A percentile compares a stretch with the other conserved stretches of the same genome.
phyloP scores from a whole-genome alignment of 352 stramenopile species.

The Ophiocytium majus region DNA sequence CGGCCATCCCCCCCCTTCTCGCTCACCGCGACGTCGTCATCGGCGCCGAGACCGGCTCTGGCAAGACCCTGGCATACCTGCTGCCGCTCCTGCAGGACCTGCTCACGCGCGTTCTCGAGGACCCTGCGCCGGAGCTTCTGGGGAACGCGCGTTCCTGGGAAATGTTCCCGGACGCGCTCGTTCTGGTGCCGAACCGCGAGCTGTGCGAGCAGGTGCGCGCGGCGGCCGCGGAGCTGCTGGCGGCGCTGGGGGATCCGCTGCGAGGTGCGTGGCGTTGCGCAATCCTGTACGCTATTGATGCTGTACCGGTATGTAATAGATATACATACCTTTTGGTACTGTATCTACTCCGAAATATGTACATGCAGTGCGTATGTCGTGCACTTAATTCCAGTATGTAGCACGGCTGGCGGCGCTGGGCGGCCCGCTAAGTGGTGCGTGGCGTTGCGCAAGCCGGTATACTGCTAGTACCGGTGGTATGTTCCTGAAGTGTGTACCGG shows the following conservation, averaged over 20 bases:
- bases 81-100: conserved; percentile 61
- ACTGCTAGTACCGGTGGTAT: too few relatives aligned
- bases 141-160: conserved; percentile 46
- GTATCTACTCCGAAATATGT: too few relatives aligned
- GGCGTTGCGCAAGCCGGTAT: too few relatives aligned
- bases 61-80: conserved; percentile 84
- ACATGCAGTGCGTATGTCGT: too few relatives aligned
- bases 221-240: not conserved
- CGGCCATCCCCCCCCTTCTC: conserved; percentile 57
- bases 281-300: not conserved
- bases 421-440: too few relatives aligned
- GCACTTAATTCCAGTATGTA: too few relatives aligned
- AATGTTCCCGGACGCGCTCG: conserved; percentile 53
- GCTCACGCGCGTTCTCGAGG: not conserved
- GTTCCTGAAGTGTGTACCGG: too few relatives aligned
- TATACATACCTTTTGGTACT: too few relatives aligned
- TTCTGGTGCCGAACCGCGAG: conserved; percentile 54
- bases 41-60: conserved; percentile 79
- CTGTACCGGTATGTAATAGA: too few relatives aligned
- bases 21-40: conserved; percentile 66
- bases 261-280: not conserved
- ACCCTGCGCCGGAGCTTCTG: conserved; percentile 12
- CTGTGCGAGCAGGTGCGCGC: conserved; percentile 46
- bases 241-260: not conserved
- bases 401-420: too few relatives aligned